Evolutionary conservation across 805 yeast species (phyloP).

Genomic region (Candida anglica): DNA sequence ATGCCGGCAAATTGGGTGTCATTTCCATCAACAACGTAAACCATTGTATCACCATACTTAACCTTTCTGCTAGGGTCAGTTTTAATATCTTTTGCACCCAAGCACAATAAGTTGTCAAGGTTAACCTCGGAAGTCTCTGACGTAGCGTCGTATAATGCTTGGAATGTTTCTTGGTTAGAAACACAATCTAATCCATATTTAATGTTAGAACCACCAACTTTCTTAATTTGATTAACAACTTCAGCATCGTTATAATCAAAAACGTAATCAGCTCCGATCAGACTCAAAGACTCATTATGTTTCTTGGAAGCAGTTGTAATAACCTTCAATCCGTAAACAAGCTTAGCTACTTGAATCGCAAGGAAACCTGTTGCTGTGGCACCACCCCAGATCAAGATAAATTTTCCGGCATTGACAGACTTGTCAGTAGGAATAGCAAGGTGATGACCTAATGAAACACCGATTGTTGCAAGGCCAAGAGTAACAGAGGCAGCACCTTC

Average conservation of each 20-base stretch:
- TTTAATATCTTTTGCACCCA: constrained; percentile 8
- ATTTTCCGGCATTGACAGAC: constrained; percentile 10
- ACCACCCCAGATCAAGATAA: constrained; percentile 33
- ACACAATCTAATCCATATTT: constrained; percentile 25
- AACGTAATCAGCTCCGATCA: constrained; percentile 25
- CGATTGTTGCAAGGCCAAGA: constrained; percentile 51
- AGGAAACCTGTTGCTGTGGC: constrained; percentile 29
- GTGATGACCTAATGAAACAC: constrained; percentile 30
- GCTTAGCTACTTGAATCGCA: constrained; percentile 29
- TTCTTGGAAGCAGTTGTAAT: constrained; percentile 24
- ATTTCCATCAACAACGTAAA: constrained; percentile 13
- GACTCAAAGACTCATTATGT: constrained; percentile 18
- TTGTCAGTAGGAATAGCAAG: constrained; percentile 20
- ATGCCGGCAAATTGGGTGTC: constrained; percentile 2
- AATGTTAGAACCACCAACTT: constrained; percentile 15
- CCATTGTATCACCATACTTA: constrained; percentile 9
- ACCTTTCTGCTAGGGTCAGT: constrained; percentile 9
- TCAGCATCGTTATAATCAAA: constrained; percentile 25
- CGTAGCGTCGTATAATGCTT: constrained; percentile 25
- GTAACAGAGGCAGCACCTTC: constrained; percentile 66
- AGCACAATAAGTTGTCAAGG: constrained; percentile 17
- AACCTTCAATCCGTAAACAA: constrained; percentile 24
- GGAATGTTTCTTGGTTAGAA: constrained; percentile 16
- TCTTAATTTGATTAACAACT: constrained; percentile 19
- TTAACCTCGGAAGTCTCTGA: constrained; percentile 15